Conservation (phyloP, 768 basidiomycete genomes). For the Naganishia vishniacii region DNA sequence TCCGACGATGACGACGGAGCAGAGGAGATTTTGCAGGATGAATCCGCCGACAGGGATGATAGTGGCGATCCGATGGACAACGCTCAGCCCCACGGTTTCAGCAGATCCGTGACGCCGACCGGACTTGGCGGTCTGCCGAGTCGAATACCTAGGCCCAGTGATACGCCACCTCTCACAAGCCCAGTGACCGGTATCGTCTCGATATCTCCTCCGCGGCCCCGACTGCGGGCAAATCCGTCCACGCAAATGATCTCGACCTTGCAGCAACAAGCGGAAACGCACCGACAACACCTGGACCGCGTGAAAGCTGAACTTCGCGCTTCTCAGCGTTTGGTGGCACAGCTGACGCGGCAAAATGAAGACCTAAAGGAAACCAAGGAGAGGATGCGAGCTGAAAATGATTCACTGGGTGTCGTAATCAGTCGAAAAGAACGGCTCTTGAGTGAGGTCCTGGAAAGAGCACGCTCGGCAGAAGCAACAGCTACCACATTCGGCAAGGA, state of each 20-base stretch:
- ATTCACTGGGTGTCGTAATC: conserved; percentile 44
- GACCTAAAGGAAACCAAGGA: conserved; percentile 47
- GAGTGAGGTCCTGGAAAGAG: conserved; percentile 46
- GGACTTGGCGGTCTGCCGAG: background rate
- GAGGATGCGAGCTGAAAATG: conserved; percentile 40
- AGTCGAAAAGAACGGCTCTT: conserved; percentile 42
- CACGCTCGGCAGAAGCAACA: conserved; percentile 42
- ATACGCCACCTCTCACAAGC: background rate
- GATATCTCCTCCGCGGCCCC: conserved; percentile 11
- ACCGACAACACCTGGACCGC: conserved; percentile 15
- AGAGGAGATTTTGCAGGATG: conserved; percentile 12
- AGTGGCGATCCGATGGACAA: background rate
- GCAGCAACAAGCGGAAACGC: conserved; percentile 12
- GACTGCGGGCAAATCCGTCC: conserved; percentile 11
- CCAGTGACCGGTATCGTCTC: conserved; percentile 1
- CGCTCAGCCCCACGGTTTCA: background rate
- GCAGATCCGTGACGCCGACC: background rate
- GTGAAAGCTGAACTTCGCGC: conserved; percentile 15
- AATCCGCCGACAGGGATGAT: background rate
- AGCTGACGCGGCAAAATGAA: conserved; percentile 33
- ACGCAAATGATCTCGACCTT: conserved; percentile 16
- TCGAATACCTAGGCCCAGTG: background rate
- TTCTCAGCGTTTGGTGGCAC: conserved; percentile 9
- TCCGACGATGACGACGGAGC: background rate
- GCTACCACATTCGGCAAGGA: conserved; percentile 32